Base-by-base conservation (phyloP, 2,329 filamentous ascomycete species). In the Microsporum audouinii region DNA sequence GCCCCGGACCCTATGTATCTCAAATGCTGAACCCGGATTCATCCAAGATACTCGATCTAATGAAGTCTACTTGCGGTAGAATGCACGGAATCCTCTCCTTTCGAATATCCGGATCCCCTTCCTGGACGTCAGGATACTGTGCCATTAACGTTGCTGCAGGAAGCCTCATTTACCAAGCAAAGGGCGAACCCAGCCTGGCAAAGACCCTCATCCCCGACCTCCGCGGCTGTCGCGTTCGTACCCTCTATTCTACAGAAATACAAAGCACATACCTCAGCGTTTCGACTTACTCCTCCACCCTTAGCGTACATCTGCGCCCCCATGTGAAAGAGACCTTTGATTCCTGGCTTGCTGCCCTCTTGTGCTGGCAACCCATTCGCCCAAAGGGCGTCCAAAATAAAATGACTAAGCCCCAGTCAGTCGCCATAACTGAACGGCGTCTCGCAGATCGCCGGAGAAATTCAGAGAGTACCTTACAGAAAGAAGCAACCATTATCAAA, bases 401-500 rank as follows among this genome's bases (percentile, higher is more conserved):
- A 65, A 78, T 79, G 72, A 77, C 75, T 34, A 80, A 78, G 63
- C 76, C 77, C 58, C 77, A 79, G 63, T 72, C 73, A 4, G 72
- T 77, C 39, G 69, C 75, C 29, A 77, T 78, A 56, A 70, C 71
- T 23, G 76, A 78, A 49, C 73, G 74, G 51, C 75, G 75, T 41
- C 66, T 75, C 45, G 69, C 71, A 2, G 75, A 78, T 33, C 74
- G 75, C 38, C 72, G 77, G 61, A 70, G 77, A 61, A 75, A 77
- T 60, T 79, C 77, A 7, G 76, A 78, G 63, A 75, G 69, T 58
- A 79, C 80, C 1, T 69, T 79, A 33, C 76, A 80, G 33, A 94
- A 87, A 70, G 87, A 90, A 64, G 83, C 84, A 2, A 85, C 88
- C 60, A 94, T 97, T 66, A 97, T 97, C 77, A 99, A 97, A 71